Base-by-base conservation (phyloP, 1,284 basidiomycete species). In the Ceratorhiza oryzae-sativae region DNA sequence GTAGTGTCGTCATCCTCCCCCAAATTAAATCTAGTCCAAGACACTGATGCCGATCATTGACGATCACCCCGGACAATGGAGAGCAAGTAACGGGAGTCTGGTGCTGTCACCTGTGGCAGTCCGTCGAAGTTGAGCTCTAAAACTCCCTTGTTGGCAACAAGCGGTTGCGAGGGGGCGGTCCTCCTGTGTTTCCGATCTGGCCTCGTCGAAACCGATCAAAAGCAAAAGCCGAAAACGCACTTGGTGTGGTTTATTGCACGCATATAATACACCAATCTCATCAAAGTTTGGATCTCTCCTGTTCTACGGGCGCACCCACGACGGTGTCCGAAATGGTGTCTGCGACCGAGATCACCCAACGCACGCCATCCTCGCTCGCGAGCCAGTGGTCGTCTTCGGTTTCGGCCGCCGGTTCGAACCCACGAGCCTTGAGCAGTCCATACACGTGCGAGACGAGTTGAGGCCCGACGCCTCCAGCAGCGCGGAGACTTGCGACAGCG, bases 361-460 rank as follows among this genome's bases (percentile, higher is more conserved):
- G 88, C 32, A 92, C 89, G 39, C 97, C 97, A 80, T 95, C 92
- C 79, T 97, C 94, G 62, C 87, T 92, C 27, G 90, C 86, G 41
- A 99, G 86, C 91, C 93, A 99, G 59, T 85, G 86, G 79, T 93
- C 90, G 5, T 80, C 73, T 46, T 76, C 84, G 73, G 83, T 88
- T 77, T 89, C 84, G 30, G 84, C 84, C 71, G 85, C 83, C 25
- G 55, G 55, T 51, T 82, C 82, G 56, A 85, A 78, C 5, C 78
- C 78, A 63, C 90, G 89, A 39, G 93, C 93, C 79, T 95, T 95
- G 76, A 95, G 88, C 77, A 99, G 85, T 20, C 97, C 97, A 81
- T 95, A 97, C 53, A 95, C 91, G 80, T 99, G 97, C 78, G 91
- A 93, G 10, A 86, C 91, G 71, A 98, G 86, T 80, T 98, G 97